These are phyloP conservation scores for Bruguiera parviflora DNA, from an alignment of 345 rosid species.

Conservation along the genomic window DNA sequence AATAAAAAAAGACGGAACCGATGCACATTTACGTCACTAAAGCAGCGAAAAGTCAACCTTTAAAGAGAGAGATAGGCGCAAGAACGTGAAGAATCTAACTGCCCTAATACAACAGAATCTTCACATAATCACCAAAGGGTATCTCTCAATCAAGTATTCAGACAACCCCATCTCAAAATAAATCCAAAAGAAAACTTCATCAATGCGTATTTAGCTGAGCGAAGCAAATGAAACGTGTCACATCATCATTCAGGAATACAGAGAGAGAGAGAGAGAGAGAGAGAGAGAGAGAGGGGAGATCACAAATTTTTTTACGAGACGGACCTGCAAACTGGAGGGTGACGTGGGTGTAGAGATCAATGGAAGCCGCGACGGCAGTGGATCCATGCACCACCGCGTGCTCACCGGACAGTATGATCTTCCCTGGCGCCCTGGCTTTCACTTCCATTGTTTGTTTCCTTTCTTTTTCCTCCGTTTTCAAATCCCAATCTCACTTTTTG, in stretches of 20 bases:
- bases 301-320: conserved; percentile 30
- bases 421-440: conserved; percentile 90
- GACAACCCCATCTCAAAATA: conserved; percentile 6
- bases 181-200: conserved; percentile 6
- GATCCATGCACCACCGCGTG: conserved; percentile 98
- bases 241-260: background rate
- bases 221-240: background rate
- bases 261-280: background rate
- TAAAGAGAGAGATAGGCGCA: background rate
- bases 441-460: conserved; percentile 55
- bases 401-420: conserved; percentile 90
- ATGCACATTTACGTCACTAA: background rate
- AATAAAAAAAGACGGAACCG: background rate
- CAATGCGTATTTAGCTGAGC: background rate
- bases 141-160: conserved; percentile 19
- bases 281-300: background rate
- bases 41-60: background rate
- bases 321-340: conserved; percentile 53
- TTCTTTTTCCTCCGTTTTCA: background rate
- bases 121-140: conserved; percentile 13
- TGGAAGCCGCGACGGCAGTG: conserved; percentile 85
- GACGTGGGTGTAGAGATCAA: conserved; percentile 69
- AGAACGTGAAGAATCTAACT: background rate
- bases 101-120: background rate
- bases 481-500: background rate